Percentiles rank a stretch among this genome's conserved stretches.
Evolutionary conservation across 805 yeast species (phyloP).

Genomic region (Clavispora vitiphila): DNA sequence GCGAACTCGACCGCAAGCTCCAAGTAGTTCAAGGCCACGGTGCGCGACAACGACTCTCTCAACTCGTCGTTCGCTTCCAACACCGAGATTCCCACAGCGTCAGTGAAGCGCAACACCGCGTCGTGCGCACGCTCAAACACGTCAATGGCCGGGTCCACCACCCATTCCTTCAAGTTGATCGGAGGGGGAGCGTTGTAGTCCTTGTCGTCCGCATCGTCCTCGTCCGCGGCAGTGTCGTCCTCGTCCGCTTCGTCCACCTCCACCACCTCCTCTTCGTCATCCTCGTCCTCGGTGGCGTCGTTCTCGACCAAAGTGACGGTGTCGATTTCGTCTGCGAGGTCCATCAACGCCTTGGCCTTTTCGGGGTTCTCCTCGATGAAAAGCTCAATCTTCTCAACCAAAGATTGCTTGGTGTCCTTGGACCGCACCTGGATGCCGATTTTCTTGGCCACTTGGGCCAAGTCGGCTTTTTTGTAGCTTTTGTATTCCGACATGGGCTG

Average conservation of each 20-base stretch:
- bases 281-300: slow-evolving; percentile 17
- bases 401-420: slow-evolving; percentile 39
- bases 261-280: slow-evolving; percentile 18
- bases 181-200: slow-evolving; percentile 38
- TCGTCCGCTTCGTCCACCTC: slow-evolving; percentile 19
- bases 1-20: slow-evolving; percentile 27
- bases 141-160: slow-evolving; percentile 35
- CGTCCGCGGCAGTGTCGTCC: slow-evolving; percentile 13
- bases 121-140: slow-evolving; percentile 21
- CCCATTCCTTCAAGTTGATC: slow-evolving; percentile 30
- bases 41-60: slow-evolving; percentile 35
- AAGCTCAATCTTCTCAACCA: slow-evolving; percentile 33
- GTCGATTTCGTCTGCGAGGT: slow-evolving; percentile 20
- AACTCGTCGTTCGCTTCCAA: slow-evolving; percentile 32
- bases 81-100: slow-evolving; percentile 31
- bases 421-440: slow-evolving; percentile 29
- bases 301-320: slow-evolving; percentile 32
- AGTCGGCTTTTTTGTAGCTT: slow-evolving; percentile 36
- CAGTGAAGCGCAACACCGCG: slow-evolving; percentile 28
- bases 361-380: slow-evolving; percentile 25
- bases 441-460: slow-evolving; percentile 30
- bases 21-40: slow-evolving; percentile 32
- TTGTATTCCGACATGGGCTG: slow-evolving; percentile 30
- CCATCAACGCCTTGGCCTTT: slow-evolving; percentile 19
- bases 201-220: slow-evolving; percentile 30